These are phyloP conservation scores for Zychaea mexicana DNA, from an alignment of 371 early-diverging fungal species.

Conservation along the genomic window DNA sequence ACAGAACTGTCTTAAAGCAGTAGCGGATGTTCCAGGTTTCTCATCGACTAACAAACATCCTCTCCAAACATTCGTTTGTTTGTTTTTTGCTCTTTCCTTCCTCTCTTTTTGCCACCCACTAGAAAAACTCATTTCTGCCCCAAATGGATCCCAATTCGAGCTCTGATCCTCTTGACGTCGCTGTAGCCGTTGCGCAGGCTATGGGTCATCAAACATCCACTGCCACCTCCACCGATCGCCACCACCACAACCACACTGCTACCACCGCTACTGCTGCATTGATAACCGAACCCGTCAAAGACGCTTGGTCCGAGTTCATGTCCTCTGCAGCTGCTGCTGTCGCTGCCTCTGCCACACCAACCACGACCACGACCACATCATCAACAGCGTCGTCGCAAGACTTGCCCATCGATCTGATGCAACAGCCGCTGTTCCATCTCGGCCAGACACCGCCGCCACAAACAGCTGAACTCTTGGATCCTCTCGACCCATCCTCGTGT, in stretches of 20 bases:
- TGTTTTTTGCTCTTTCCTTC: constrained; percentile 6
- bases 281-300: background rate
- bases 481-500: constrained; percentile 13
- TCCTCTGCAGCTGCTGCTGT: constrained; percentile 1
- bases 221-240: background rate
- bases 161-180: constrained; percentile 21
- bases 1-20: background rate
- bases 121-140: background rate
- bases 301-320: constrained; percentile 2
- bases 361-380: background rate
- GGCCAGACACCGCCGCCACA: constrained; percentile 9
- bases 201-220: constrained; percentile 13
- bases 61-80: background rate
- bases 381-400: background rate
- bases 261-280: background rate
- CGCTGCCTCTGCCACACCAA: background rate
- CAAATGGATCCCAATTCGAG: constrained; percentile 14
- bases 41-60: background rate
- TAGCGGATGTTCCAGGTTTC: background rate
- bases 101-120: background rate
- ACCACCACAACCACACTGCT: background rate
- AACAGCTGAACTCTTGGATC: constrained; percentile 8
- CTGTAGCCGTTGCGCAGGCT: constrained; percentile 21
- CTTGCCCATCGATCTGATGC: constrained; percentile 4
- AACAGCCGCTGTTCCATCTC: constrained; percentile 10